Base-by-base conservation (phyloP, 805 yeast genomes). In the Candida anglica region DNA sequence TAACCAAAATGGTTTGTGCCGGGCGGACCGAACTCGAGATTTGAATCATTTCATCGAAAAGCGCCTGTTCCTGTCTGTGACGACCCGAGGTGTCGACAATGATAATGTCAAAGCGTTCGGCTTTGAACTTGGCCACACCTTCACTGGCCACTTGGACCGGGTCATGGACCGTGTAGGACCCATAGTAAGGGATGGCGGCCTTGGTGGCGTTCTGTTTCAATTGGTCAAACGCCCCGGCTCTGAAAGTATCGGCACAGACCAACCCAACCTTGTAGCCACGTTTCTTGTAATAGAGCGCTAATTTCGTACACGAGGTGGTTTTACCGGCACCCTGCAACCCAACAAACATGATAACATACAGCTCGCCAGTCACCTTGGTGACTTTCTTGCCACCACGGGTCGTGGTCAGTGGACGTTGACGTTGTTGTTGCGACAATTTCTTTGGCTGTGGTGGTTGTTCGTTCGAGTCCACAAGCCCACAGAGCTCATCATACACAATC, bases 141-240 rank as follows among this genome's bases (percentile, higher is more conserved):
- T 83, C 95, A 18, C 71, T 69, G 0, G 98, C 91, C 19, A 91
- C 95, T 42, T 77, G 80, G 8, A 86, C 98, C 1, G 98, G 98
- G 53, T 93, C 95, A 1, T 95, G 86, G 64, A 91, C 98, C 2
- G 93, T 79, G 60, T 93, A 93, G 5, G 95, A 84, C 49, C 98
- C 98, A 58, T 79, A 91, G 61, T 78, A 91, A 28, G 98, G 98
- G 36, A 91, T 86, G 47, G 83, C 79, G 2, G 98, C 94, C 66
- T 87, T 86, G 35, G 91, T 87, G 16, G 98, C 98, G 60, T 91
- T 91, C 63, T 91, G 98, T 58, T 93, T 91, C 62, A 91, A 75
- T 70, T 91, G 98, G 63, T 91, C 98, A 68, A 91, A 91, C 2
- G 98, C 98, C 73, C 98, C 98, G 23, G 98, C 98, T 73, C 98